Evolutionary conservation across 2,329 filamentous ascomycete genomes (phyloP).

Genomic region (Leptographium radiaticola): DNA sequence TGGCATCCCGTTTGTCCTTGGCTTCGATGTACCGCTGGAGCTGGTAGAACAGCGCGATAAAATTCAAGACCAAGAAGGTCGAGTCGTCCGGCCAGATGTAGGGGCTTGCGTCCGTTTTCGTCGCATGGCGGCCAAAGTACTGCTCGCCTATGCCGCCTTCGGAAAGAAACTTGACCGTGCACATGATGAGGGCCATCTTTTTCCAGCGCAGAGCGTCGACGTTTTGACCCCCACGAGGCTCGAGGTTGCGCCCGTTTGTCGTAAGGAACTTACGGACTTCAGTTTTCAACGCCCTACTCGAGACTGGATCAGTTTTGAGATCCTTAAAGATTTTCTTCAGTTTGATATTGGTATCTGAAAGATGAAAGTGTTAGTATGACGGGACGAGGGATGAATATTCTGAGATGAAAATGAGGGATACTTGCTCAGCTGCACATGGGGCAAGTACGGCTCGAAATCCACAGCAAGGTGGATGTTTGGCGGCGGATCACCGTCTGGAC

Average conservation of each 20-base stretch:
- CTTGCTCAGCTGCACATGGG: constrained; percentile 9
- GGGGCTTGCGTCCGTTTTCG: neutral
- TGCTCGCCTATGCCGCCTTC: constrained; percentile 5
- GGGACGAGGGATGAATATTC: neutral
- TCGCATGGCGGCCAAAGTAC: constrained; percentile 4
- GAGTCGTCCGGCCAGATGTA: constrained; percentile 11
- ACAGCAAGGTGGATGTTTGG: constrained; percentile 7
- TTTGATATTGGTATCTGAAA: constrained; percentile 3
- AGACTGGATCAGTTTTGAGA: constrained; percentile 4
- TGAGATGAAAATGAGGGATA: neutral
- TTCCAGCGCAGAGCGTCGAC: constrained; percentile 4
- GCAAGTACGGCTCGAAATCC: constrained; percentile 8
- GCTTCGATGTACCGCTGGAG: constrained; percentile 3
- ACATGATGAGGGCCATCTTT: constrained; percentile 8
- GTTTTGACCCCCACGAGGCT: constrained; percentile 5
- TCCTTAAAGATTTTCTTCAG: constrained; percentile 2
- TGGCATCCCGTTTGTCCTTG: neutral
- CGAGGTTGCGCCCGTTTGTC: too few relatives aligned
- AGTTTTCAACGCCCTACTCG: neutral
- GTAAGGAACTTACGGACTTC: constrained; percentile 4
- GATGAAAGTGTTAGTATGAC: neutral
- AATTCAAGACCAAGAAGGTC: constrained; percentile 6
- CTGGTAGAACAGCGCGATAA: constrained; percentile 10
- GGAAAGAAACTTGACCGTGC: constrained; percentile 4
- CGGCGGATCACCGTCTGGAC: constrained; percentile 7